Base-by-base conservation (phyloP, 2,329 filamentous ascomycete species). In the Fusarium oxysporum region DNA sequence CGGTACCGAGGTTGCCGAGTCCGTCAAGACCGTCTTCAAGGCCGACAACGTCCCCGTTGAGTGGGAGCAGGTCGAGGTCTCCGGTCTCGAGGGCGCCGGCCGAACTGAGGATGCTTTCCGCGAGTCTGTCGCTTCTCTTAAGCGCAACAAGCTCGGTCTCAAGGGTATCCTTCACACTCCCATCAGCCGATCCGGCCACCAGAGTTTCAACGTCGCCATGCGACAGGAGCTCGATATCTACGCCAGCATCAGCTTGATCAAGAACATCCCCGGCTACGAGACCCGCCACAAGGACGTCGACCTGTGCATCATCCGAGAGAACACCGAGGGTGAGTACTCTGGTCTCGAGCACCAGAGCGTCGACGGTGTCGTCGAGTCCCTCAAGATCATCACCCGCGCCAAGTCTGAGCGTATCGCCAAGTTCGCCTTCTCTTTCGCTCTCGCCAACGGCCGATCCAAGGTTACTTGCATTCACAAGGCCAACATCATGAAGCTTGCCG, bases 401-500 rank as follows among this genome's bases (percentile, higher is more conserved):
- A 98, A 99, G 90, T 97, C 95, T 62, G 96, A 99, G 91, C 94
- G 96, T 82, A 99, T 99, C 81, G 94, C 96, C 86, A 97, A 97
- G 87, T 99, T 99, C 82, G 96, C 96, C 76, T 98, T 98, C 84
- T 92, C 93, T 82, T 99, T 99, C 81, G 96, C 96, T 67, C 92
- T 98, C 66, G 96, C 96, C 85, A 99, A 99, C 90, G 96, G 97
- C 90, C 92, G 96, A 83, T 96, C 97, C 90, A 98, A 98, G 93
- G 94, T 99, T 65, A 98, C 96, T 77, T 98, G 96, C 88, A 98
- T 99, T 83, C 96, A 99, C 92, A 99, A 99, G 91, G 96, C 96
- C 86, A 99, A 99, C 90, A 99, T 99, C 88, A 99, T 99, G 96
- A 99, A 99, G 91, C 90, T 99, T 68, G 96, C 95, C 83, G 96